Percentiles rank a stretch among this genome's conserved stretches.
These are phyloP conservation scores for Dendrocalamus sinicus DNA, from an alignment of 176 grass and related monocot species.

Conservation along the genomic window DNA sequence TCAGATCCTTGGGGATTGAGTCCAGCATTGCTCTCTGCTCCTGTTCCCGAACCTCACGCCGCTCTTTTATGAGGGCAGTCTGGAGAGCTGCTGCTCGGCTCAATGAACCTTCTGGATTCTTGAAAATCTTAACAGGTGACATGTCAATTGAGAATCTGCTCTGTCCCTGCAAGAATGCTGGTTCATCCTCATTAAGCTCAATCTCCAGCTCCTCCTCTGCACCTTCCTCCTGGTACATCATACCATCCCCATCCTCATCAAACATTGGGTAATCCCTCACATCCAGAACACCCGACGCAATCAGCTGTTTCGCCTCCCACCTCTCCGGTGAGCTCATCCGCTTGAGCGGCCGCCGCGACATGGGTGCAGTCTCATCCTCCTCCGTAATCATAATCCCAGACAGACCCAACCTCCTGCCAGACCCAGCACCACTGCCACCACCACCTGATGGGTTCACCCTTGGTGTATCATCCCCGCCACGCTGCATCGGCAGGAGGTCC, in stretches of 20 bases:
- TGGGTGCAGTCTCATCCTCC: slow-evolving; percentile 60
- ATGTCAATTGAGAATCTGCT: slow-evolving; percentile 84
- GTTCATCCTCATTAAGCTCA: slow-evolving; percentile 93
- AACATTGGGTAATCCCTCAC: slow-evolving; percentile 73
- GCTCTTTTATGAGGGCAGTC: slow-evolving; percentile 91
- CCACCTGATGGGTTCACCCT: slow-evolving; percentile 63
- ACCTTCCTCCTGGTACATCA: slow-evolving; percentile 91
- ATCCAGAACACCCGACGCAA: slow-evolving; percentile 82
- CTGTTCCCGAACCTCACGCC: slow-evolving; percentile 87
- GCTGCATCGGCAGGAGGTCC: slow-evolving; percentile 74
- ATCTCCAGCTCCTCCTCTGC: slow-evolving; percentile 87
- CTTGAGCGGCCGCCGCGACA: slow-evolving; percentile 61
- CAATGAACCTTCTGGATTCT: slow-evolving; percentile 93
- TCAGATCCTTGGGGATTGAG: slow-evolving; percentile 94
- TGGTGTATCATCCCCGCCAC: slow-evolving; percentile 50
- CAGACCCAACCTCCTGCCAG: slow-evolving; percentile 62
- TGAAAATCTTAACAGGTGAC: slow-evolving; percentile 96
- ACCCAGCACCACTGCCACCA: slow-evolving; percentile 10
- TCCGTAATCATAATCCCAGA: slow-evolving; percentile 85
- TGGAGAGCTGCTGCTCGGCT: slow-evolving; percentile 88
- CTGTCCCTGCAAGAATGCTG: slow-evolving; percentile 88
- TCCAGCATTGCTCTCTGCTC: slow-evolving; percentile 98
- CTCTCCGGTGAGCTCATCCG: slow-evolving; percentile 92
- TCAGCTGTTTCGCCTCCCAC: slow-evolving; percentile 92
- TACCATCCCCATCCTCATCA: slow-evolving; percentile 81